Evolutionary conservation across 306 rosid genomes (phyloP).

Genomic region (Cyamopsis tetragonoloba): DNA sequence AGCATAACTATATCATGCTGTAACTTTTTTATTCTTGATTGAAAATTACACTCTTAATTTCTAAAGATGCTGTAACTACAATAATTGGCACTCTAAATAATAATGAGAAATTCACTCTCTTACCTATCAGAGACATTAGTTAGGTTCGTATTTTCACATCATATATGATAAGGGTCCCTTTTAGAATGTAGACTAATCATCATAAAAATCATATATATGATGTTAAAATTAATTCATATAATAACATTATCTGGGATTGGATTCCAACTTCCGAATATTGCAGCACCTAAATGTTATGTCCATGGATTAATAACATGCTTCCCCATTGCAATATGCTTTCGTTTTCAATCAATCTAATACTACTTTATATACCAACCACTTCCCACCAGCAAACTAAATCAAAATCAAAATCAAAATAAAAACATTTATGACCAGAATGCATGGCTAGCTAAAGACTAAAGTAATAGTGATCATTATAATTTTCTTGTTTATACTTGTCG

Average conservation of each 20-base stretch:
- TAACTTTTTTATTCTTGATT: conserved; percentile 12
- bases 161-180: conserved; percentile 26
- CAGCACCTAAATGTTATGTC: not conserved
- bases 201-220: conserved; percentile 7
- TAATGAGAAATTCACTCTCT: conserved; percentile 24
- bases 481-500: no score
- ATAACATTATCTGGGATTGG: conserved; percentile 16
- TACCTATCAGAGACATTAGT: conserved; percentile 26
- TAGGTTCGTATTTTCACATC: conserved; percentile 36
- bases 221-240: not conserved
- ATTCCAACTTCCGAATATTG: conserved; percentile 26
- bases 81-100: conserved; percentile 30
- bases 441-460: conserved; percentile 6
- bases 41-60: not conserved
- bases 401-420: conserved; percentile 19
- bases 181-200: conserved; percentile 34
- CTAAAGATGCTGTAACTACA: not conserved
- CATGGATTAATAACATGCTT: conserved; percentile 21
- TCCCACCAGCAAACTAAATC: no score
- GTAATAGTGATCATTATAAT: not conserved
- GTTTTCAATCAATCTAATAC: conserved; percentile 10
- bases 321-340: conserved; percentile 17
- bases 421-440: conserved; percentile 21
- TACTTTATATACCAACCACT: conserved; percentile 14
- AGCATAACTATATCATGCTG: no score